These are phyloP conservation scores for Chaetoscypha palmicola DNA, from an alignment of 2,329 filamentous ascomycete species.

Conservation along the genomic window DNA sequence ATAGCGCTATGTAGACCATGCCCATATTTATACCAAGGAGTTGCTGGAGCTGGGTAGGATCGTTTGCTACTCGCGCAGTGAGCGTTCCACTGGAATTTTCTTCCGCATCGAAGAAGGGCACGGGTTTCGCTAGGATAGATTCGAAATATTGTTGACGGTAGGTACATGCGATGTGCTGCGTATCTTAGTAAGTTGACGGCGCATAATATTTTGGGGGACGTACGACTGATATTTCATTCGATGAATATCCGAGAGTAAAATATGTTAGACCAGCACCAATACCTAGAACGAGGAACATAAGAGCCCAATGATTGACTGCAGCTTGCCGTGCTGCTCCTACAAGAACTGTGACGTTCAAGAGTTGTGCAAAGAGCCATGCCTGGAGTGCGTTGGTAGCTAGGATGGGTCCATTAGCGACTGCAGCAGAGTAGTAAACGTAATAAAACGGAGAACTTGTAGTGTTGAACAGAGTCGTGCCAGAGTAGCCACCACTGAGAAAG, in stretches of 20 bases:
- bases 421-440: background rate
- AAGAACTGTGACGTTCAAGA: slow-evolving; percentile 28
- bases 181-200: slow-evolving; percentile 21
- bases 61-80: slow-evolving; percentile 39
- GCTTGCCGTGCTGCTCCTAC: slow-evolving; percentile 15
- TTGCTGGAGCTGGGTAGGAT: slow-evolving; percentile 44
- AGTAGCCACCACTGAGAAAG: too few species aligned
- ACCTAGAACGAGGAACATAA: slow-evolving; percentile 44
- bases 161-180: slow-evolving; percentile 29
- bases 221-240: slow-evolving; percentile 35
- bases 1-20: slow-evolving; percentile 54
- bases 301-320: slow-evolving; percentile 39
- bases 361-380: slow-evolving; percentile 30
- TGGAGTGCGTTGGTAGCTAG: slow-evolving; percentile 32
- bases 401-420: background rate
- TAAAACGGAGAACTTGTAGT: background rate
- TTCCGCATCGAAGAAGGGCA: slow-evolving; percentile 37
- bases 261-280: slow-evolving; percentile 34
- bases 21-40: slow-evolving; percentile 43
- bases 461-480: too few species aligned
- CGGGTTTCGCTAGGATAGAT: slow-evolving; percentile 36
- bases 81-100: slow-evolving; percentile 42
- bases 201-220: slow-evolving; percentile 12
- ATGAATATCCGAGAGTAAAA: slow-evolving; percentile 28
- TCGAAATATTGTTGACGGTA: slow-evolving; percentile 41